Base-by-base conservation (phyloP, 2,329 filamentous ascomycete genomes). In the Ophiostoma sp. region DNA sequence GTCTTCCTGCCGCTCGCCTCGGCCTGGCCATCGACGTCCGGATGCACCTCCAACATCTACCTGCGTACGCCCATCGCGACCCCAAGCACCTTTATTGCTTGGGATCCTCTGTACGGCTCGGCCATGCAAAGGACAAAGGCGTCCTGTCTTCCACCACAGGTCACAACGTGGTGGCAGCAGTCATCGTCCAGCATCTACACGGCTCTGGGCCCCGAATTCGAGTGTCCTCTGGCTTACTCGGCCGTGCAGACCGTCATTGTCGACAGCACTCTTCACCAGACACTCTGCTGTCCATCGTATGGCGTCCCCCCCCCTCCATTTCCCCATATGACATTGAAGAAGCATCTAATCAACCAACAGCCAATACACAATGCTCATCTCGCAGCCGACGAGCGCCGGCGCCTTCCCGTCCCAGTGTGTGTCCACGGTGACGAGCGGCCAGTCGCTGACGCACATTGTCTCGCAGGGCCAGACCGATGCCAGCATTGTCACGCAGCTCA, bases 21-120 rank as follows among this genome's bases (percentile, higher is more conserved):
- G 4, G 20, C 68, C 8, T 71, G 70, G 70, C 68, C 70, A 33
- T 44, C 68, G 17, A 44, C 66, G 1, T 20, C 66, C 17, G 68
- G 57, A 31, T 72, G 71, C 68, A 48, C 57, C 3, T 70, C 71
- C 44, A 72, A 72, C 57, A 67, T 70, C 35, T 72, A 72, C 23
- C 66, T 72, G 23, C 67, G 35, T 60, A 69, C 68, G 39, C 70
- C 70, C 35, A 31, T 69, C 39, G 41, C 7, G 41, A 67, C 7
- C 15, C 66, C 66, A 68, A 68, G 62, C 60, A 72, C 71, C 3
- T 72, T 62, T n/a, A 44, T 72, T 10, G 71, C 71, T 0, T 72
- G 71, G 71, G 71, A 72, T 41, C 71, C 57, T 4, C 13, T 62
- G 7, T 33, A 62, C 23, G 57, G 57, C 57, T 6, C 10, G 4